Percentiles rank a stretch among this genome's conserved stretches.
Conservation (phyloP, 306 rosid genomes). For the Abrus precatorius region DNA sequence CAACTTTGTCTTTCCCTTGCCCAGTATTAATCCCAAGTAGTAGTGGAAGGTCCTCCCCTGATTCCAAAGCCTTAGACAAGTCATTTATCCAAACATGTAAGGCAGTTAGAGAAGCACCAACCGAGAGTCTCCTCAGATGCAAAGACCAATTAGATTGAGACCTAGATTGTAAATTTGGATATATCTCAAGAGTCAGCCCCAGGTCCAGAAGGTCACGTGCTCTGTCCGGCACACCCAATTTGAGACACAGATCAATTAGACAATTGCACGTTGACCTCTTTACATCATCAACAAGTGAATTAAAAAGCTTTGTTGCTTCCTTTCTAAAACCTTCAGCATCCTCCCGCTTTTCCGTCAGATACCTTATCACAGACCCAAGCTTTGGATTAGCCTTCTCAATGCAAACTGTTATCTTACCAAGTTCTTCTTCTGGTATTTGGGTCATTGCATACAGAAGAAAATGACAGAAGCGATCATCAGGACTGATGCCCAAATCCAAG, state of each 20-base stretch:
- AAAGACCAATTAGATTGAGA: conserved; percentile 81
- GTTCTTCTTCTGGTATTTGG: conserved; percentile 75
- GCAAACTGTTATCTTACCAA: conserved; percentile 65
- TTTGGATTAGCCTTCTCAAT: conserved; percentile 72
- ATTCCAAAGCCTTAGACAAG: conserved; percentile 69
- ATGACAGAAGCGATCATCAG: conserved; percentile 81
- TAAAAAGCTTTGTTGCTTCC: conserved; percentile 71
- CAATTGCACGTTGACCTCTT: conserved; percentile 81
- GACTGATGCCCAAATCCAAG: conserved; percentile 66
- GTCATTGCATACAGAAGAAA: conserved; percentile 84
- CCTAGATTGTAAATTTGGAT: conserved; percentile 68
- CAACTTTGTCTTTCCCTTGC: conserved; percentile 74
- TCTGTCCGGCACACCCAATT: conserved; percentile 59
- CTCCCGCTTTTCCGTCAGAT: conserved; percentile 61
- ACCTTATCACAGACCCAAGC: conserved; percentile 68
- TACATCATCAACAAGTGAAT: conserved; percentile 57
- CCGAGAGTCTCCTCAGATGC: conserved; percentile 83
- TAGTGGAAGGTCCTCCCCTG: conserved; percentile 82
- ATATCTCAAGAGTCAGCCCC: conserved; percentile 69
- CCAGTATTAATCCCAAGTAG: conserved; percentile 84
- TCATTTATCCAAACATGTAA: conserved; percentile 86
- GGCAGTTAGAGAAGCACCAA: conserved; percentile 84
- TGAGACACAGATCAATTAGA: conserved; percentile 82
- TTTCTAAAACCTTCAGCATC: conserved; percentile 59
- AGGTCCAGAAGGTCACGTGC: conserved; percentile 74